Percentiles rank a stretch among this genome's conserved stretches.
Evolutionary conservation across 352 stramenopile genomes (phyloP).

Genomic region (Pythium angustatum): DNA sequence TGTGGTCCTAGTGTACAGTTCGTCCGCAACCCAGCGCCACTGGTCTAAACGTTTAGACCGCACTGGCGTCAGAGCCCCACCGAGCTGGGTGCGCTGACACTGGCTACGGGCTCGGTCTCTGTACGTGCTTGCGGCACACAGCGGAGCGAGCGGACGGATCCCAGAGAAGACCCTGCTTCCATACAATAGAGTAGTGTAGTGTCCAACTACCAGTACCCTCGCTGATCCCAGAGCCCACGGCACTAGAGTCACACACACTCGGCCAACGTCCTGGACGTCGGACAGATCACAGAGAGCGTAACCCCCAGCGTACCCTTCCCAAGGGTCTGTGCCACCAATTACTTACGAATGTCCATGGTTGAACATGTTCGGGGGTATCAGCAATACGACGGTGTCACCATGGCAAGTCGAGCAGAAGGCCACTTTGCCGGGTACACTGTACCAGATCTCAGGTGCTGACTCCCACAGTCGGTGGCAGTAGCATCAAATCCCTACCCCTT

Average conservation of each 20-base stretch:
- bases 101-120: background rate
- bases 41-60: no score
- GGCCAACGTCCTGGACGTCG: no score
- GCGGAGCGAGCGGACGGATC: background rate
- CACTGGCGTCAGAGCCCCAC: no score
- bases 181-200: no score
- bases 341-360: background rate
- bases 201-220: background rate
- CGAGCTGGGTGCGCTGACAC: background rate
- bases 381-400: background rate
- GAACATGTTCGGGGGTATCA: background rate
- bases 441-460: slow-evolving; percentile 1
- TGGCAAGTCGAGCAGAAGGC: background rate
- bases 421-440: background rate
- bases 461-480: background rate
- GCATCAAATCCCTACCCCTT: background rate
- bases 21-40: background rate
- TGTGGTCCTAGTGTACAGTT: background rate
- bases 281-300: background rate
- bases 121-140: background rate
- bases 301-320: background rate
- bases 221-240: background rate
- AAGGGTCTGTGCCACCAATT: background rate
- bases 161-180: background rate
- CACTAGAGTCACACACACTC: no score